A percentile compares a stretch with the other conserved stretches of the same genome.
These are phyloP conservation scores for Candida berthetii DNA, from an alignment of 805 yeast genomes.

Conservation along the genomic window DNA sequence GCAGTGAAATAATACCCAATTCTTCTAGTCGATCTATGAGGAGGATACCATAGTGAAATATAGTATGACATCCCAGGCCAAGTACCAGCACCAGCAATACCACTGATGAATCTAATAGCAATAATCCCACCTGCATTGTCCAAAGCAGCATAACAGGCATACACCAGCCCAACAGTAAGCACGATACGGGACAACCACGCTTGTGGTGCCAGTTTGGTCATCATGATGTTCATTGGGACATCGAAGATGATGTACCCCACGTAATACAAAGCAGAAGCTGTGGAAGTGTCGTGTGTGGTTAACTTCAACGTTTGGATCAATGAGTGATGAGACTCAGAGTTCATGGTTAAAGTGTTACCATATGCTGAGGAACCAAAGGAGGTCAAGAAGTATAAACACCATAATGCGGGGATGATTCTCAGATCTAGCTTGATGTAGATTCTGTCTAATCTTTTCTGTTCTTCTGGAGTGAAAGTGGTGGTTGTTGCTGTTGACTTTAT, in stretches of 20 bases:
- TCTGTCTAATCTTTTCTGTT: constrained; percentile 35
- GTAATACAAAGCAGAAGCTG: constrained; percentile 75
- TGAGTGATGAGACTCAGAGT: constrained; percentile 54
- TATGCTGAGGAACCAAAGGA: constrained; percentile 76
- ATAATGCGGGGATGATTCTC: constrained; percentile 75
- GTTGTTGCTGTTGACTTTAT: not conserved
- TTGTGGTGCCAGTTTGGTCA: constrained; percentile 83
- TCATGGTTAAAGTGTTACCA: constrained; percentile 80
- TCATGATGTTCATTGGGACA: constrained; percentile 79
- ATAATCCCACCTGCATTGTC: constrained; percentile 52
- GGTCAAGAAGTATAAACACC: constrained; percentile 73
- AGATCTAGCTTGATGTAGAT: constrained; percentile 58
- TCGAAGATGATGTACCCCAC: constrained; percentile 83
- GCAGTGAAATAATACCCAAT: constrained; percentile 90
- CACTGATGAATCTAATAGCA: constrained; percentile 67
- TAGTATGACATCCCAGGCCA: constrained; percentile 92
- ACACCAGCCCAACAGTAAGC: constrained; percentile 70
- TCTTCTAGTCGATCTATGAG: constrained; percentile 66
- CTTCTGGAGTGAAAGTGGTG: constrained; percentile 18
- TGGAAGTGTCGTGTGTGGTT: constrained; percentile 51
- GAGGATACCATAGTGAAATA: constrained; percentile 80
- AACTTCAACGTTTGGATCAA: constrained; percentile 44
- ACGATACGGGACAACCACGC: constrained; percentile 80
- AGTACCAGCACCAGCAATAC: constrained; percentile 77
- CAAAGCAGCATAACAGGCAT: constrained; percentile 65